Conservation (phyloP, 345 rosid genomes). For the Dipteronia dyeriana region DNA sequence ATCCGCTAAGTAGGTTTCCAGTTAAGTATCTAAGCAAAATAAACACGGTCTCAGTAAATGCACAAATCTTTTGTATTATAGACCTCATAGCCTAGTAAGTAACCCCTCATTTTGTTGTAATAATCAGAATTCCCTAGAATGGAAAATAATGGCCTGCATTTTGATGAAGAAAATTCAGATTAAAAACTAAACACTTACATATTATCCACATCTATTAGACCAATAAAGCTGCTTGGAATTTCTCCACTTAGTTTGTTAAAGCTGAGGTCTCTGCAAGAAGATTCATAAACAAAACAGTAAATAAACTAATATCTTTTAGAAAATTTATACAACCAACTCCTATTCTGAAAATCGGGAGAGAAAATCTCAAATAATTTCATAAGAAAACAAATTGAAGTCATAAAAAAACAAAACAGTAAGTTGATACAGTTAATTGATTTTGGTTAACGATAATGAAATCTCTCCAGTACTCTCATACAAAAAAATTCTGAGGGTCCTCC, state of each 20-base stretch:
- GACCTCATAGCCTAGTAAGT: no score
- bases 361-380: no score
- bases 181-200: constrained; percentile 18
- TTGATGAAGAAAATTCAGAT: background rate
- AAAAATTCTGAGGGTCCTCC: background rate
- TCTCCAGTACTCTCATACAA: no score
- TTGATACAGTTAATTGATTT: no score
- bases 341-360: no score
- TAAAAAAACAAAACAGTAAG: no score
- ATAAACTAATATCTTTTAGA: background rate
- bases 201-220: constrained; percentile 4
- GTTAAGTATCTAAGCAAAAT: constrained; percentile 34
- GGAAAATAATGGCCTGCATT: background rate
- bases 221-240: constrained; percentile 22
- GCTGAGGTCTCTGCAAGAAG: constrained; percentile 46
- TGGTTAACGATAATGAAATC: background rate
- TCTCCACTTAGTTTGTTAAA: constrained; percentile 44
- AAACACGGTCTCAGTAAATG: background rate
- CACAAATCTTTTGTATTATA: no score
- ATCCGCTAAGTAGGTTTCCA: constrained; percentile 39
- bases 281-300: background rate
- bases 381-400: background rate
- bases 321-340: background rate
- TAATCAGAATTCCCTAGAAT: background rate
- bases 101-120: no score